A percentile compares a stretch with the other conserved stretches of the same genome.
These are phyloP conservation scores for Cryptosporidium baileyi DNA, from an alignment of 169 alveolate genomes.

Conservation along the genomic window DNA sequence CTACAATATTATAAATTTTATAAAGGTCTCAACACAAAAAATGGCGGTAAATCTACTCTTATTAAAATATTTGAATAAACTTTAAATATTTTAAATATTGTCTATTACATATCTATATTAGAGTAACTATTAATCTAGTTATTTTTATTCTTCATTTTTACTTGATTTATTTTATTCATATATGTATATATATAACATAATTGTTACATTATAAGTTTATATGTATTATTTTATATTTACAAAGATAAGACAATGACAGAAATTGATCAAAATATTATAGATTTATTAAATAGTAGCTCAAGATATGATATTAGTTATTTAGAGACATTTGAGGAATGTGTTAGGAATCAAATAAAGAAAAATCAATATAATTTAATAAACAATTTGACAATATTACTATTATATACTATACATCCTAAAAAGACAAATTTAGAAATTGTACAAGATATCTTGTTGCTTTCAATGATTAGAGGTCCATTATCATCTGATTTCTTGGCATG, in stretches of 20 bases:
- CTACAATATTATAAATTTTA: no score
- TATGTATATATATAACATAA: no score
- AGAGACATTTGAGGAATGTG: slow-evolving; percentile 31
- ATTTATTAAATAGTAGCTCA: slow-evolving; percentile 23
- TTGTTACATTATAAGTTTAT: no score
- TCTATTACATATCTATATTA: no score
- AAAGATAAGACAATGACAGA: slow-evolving; percentile 32
- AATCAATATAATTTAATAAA: slow-evolving; percentile 55
- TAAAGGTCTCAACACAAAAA: no score
- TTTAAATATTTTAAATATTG: no score
- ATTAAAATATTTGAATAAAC: no score
- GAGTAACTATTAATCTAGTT: no score
- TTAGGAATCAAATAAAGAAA: slow-evolving; percentile 24
- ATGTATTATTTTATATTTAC: no score
- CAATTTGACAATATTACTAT: slow-evolving; percentile 14
- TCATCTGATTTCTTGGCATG: slow-evolving; percentile 51
- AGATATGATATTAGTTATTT: slow-evolving; percentile 40
- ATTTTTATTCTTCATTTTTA: no score
- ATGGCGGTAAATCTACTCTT: no score
- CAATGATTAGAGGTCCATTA: slow-evolving; percentile 53
- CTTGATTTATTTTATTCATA: no score
- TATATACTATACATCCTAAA: slow-evolving; percentile 40
- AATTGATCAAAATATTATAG: background rate
- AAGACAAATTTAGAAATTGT: slow-evolving; percentile 22
- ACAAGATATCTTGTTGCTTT: slow-evolving; percentile 46